phyloP scores from a whole-genome alignment of 1,284 basidiomycete species.

The Porogramme epimiltina region DNA sequence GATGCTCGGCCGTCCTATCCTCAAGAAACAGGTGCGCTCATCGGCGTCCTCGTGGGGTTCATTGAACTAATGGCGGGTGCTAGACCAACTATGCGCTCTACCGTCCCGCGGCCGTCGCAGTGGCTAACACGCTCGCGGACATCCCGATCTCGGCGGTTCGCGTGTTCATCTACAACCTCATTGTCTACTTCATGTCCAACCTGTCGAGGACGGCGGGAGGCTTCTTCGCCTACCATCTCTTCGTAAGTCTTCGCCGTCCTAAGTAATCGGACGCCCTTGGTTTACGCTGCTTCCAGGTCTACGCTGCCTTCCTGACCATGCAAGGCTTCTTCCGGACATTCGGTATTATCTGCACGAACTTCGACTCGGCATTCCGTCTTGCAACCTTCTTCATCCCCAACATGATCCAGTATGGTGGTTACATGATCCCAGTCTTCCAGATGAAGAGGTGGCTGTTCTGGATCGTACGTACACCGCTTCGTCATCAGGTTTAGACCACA shows the following conservation, averaged over 20 bases:
- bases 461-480: constrained; percentile 52
- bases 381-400: constrained; percentile 66
- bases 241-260: constrained; percentile 31
- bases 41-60: constrained; percentile 29
- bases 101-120: constrained; percentile 71
- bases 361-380: constrained; percentile 64
- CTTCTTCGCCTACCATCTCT: constrained; percentile 75
- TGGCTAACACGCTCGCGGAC: constrained; percentile 78
- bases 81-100: constrained; percentile 83
- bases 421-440: constrained; percentile 69
- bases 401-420: constrained; percentile 70
- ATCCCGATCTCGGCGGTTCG: constrained; percentile 73
- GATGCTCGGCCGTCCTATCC: constrained; percentile 79
- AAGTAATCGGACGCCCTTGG: neutral
- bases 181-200: constrained; percentile 77
- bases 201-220: constrained; percentile 62
- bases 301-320: constrained; percentile 62
- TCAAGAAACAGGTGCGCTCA: constrained; percentile 43
- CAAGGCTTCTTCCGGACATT: constrained; percentile 78
- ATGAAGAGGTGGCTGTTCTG: constrained; percentile 93
- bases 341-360: constrained; percentile 64
- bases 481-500: neutral
- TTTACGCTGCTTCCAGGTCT: constrained; percentile 34
- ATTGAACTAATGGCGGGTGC: too few relatives aligned
- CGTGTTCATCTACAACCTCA: constrained; percentile 65